Evolutionary conservation across 2,329 filamentous ascomycete genomes (phyloP).

Genomic region (Calycina herbarum): DNA sequence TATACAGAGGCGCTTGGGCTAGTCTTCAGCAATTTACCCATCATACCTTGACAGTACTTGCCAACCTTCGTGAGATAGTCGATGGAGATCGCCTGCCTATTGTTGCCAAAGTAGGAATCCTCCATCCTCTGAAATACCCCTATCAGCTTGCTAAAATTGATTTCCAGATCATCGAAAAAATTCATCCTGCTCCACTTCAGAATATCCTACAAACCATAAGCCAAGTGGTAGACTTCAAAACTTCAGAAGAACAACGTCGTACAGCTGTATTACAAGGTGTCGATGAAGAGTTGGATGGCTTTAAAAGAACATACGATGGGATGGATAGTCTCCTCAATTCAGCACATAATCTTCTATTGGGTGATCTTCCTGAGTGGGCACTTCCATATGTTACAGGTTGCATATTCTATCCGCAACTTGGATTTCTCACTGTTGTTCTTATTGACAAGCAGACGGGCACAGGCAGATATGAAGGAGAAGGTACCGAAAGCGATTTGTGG

Average conservation of each 20-base stretch:
- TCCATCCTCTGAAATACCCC: neutral
- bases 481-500: conserved; percentile 63
- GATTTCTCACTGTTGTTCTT: conserved; percentile 78
- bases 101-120: conserved; percentile 49
- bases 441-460: conserved; percentile 58
- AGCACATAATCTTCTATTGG: conserved; percentile 64
- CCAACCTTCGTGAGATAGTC: conserved; percentile 58
- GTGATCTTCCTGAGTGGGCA: conserved; percentile 61
- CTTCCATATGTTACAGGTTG: conserved; percentile 64
- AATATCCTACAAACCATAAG: conserved; percentile 70
- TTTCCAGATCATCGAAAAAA: conserved; percentile 56
- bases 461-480: conserved; percentile 63
- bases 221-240: conserved; percentile 76
- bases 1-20: conserved; percentile 70
- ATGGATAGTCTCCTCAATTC: conserved; percentile 72
- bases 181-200: conserved; percentile 60
- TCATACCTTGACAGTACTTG: conserved; percentile 67
- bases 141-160: conserved; percentile 3
- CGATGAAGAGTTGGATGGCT: conserved; percentile 71
- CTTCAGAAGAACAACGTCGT: conserved; percentile 65
- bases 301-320: conserved; percentile 76
- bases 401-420: conserved; percentile 87
- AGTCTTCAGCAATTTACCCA: conserved; percentile 71
- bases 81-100: conserved; percentile 55
- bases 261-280: conserved; percentile 73